Base-by-base conservation (phyloP, 2,329 filamentous ascomycete species). In the Colletotrichum brevisporum region DNA sequence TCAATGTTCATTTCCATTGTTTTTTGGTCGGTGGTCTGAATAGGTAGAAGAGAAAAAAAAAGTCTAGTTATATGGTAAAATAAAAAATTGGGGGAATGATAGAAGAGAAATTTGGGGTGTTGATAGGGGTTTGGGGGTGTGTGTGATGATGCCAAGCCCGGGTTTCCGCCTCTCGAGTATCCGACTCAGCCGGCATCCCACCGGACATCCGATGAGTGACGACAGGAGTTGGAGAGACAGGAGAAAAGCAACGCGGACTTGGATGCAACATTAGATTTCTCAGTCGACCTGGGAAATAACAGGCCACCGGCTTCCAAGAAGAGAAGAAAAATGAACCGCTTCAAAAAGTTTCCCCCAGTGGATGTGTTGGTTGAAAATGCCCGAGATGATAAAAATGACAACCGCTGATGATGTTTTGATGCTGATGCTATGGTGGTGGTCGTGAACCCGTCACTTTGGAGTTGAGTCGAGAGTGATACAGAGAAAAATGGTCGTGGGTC, bases 21-120 rank as follows among this genome's bases (percentile, higher is more conserved):
- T 21, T 50, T 13, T 55, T 13, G 18, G 27, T 24, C 21, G 31
- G 52, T 43, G 45, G 52, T 18, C 21, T 24, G 58, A 39, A 15
- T 47, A 27, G 15, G 9, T 9, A 31, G 27, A 31, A 31, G 27
- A 31, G 27, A 31, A 31, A 6, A 24, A 24, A 8, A 52, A 59
- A 18, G 48, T 67, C 64, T 67, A 63, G 45, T 31, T 63, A 63
- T 67, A 24, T 67, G 18, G 59, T 63, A 27, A 53, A 63, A 56
- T 67, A 41, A 57, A 63, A 56, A n/a, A 26, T 27, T 21, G 63
- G 41, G 48, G n/a, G 39, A n/a, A 6, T 13, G 16, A 6, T n/a
- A 62, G 51, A 67, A 62, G 63, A 24, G 51, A 24, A 58, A 56
- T 47, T 24, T 47, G 48, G 47, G 54, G 39, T 60, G 39, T 31